A percentile compares a stretch with the other conserved stretches of the same genome.
phyloP scores from a whole-genome alignment of 495 filamentous ascomycete genomes.

The Aspergillus carlsbadensis region DNA sequence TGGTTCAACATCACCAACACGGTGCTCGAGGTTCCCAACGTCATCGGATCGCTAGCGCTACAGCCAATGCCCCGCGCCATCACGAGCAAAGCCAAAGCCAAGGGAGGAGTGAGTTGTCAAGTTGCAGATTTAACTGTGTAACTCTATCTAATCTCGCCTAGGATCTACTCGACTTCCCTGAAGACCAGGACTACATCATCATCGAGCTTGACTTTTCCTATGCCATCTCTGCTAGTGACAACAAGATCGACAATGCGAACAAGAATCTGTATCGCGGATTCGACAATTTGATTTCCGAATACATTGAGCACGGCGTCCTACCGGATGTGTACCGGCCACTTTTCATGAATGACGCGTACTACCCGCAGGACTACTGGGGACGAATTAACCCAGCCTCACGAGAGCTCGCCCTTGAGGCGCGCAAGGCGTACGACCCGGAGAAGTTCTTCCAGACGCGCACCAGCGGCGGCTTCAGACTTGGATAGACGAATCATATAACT shows the following conservation, averaged over 20 bases:
- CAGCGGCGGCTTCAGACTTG: slow-evolving; percentile 48
- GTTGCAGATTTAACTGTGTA: background rate
- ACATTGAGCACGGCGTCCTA: slow-evolving; percentile 43
- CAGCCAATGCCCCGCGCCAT: slow-evolving; percentile 55
- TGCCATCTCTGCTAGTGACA: slow-evolving; percentile 38
- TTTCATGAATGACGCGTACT: slow-evolving; percentile 62
- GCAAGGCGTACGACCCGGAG: slow-evolving; percentile 52
- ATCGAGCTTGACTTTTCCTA: slow-evolving; percentile 59
- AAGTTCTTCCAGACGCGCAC: slow-evolving; percentile 58
- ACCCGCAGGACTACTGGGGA: slow-evolving; percentile 58
- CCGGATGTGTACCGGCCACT: slow-evolving; percentile 54
- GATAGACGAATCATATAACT: slow-evolving; percentile 10
- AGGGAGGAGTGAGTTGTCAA: slow-evolving; percentile 38
- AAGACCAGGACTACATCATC: slow-evolving; percentile 52
- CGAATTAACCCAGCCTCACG: slow-evolving; percentile 48
- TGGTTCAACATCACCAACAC: slow-evolving; percentile 48
- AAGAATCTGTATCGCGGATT: slow-evolving; percentile 37
- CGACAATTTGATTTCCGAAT: slow-evolving; percentile 30
- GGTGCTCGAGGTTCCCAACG: slow-evolving; percentile 41
- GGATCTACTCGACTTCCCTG: slow-evolving; percentile 54
- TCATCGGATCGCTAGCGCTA: slow-evolving; percentile 55
- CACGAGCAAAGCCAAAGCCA: slow-evolving; percentile 44
- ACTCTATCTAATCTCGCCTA: slow-evolving; percentile 17
- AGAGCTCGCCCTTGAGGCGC: slow-evolving; percentile 40
- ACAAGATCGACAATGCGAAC: slow-evolving; percentile 49